Conservation (phyloP, 306 rosid species). For the Rosa persica region DNA sequence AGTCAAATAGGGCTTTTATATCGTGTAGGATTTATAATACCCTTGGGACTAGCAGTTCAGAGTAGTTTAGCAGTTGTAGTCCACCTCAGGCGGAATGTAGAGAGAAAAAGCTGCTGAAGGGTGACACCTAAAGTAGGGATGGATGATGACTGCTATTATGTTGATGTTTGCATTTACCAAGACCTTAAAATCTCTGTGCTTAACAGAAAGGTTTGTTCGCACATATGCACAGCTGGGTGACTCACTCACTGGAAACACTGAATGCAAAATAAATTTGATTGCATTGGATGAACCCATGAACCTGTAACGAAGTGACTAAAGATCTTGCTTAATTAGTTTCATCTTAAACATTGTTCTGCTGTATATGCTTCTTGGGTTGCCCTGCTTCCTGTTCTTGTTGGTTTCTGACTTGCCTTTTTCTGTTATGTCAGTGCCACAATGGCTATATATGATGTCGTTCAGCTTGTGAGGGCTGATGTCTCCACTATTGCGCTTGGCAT, state of each 20-base stretch:
- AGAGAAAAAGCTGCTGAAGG: neutral
- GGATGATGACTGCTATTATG: neutral
- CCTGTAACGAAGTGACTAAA: neutral
- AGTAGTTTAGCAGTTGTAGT: neutral
- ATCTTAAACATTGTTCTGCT: neutral
- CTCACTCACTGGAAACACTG: neutral
- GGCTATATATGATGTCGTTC: constrained; percentile 87
- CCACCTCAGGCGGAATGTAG: neutral
- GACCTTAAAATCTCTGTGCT: neutral
- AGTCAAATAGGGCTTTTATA: neutral
- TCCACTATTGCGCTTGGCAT: constrained; percentile 91
- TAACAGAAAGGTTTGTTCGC: neutral
- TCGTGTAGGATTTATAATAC: neutral
- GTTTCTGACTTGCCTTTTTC: constrained; percentile 34
- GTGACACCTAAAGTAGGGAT: neutral
- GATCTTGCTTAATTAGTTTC: neutral
- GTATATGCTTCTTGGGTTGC: constrained; percentile 12
- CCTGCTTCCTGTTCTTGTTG: neutral
- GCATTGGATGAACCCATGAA: neutral
- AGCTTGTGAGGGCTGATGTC: constrained; percentile 98
- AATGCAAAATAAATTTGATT: neutral
- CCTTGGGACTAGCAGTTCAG: neutral
- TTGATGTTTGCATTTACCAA: neutral
- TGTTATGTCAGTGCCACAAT: constrained; percentile 68
- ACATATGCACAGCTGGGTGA: neutral